Evolutionary conservation across 768 basidiomycete genomes (phyloP), one percentile per base, ranked within the genome.

Genomic region (Pleurotus djamor): DNA sequence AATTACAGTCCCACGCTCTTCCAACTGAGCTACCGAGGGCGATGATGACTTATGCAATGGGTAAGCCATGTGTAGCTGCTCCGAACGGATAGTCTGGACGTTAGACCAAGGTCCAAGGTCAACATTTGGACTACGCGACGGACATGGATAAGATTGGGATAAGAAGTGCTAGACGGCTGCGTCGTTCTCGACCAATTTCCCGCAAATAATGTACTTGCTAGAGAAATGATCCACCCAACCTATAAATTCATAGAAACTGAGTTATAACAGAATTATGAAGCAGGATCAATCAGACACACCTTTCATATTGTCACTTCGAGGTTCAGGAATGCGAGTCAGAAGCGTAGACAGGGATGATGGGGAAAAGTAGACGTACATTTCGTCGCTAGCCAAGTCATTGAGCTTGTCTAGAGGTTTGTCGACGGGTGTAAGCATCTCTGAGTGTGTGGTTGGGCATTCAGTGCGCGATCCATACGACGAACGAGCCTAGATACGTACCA

Each of bases 201-300:
- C 95, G 67, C 93, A 94, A 51, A 94, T 73, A 67, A 94, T 92
- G 69, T 97, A 96, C 71, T 96, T 97, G 81, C 85, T 88, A 43
- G 86, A 83, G 74, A 98, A 97, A 70, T 96, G 95, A 21, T 94
- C 92, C 61, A 94, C 89, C 95, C 95, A 98, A 21, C 92, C 91
- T 91, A 66, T 28, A 28, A 28, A 28, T 28, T 28, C 21, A 28
- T 28, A 47, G 50, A 28, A 51, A 14, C 49, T 13, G 37, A 32
- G 16, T 41, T 41, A 41, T 17, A 49, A 36, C 32, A 41, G 35
- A 12, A 28, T 50, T 47, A 14, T 51, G 41, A 16, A 9, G 60
- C 64, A 52, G 17, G 9, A 17, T 49, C 10, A 17, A 17, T 9
- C 28, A 32, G 12, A 64, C 76, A n/a, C 58, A 89, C 91, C 91